A percentile compares a stretch with the other conserved stretches of the same genome.
Conservation (phyloP, 106 monocot genomes). For the Agapanthus africanus region DNA sequence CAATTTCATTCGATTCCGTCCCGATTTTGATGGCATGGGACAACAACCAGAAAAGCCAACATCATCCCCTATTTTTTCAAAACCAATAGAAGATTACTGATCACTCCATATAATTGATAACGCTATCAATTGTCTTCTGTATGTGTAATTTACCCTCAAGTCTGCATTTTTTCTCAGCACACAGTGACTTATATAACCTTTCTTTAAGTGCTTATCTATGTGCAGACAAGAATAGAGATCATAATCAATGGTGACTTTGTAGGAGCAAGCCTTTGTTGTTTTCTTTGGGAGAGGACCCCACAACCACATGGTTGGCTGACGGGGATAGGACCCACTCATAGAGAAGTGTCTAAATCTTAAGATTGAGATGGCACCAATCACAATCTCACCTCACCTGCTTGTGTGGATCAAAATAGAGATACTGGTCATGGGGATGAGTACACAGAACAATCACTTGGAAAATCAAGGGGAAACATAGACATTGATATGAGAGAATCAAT, state of each 20-base stretch:
- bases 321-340: not conserved
- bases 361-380: not conserved
- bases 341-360: conserved; percentile 1
- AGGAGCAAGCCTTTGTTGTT: not conserved
- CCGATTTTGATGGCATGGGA: too few species aligned
- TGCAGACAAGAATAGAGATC: conserved; percentile 4
- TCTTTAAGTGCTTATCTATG: conserved; percentile 1
- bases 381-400: not conserved
- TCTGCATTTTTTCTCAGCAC: too few species aligned
- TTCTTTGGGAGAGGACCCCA: not conserved
- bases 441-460: not conserved
- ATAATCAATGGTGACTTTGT: conserved; percentile 1
- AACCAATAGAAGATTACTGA: too few species aligned
- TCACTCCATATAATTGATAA: too few species aligned
- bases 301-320: conserved; percentile 6
- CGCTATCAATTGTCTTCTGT: too few species aligned
- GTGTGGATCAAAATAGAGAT: not conserved
- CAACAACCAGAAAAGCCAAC: too few species aligned
- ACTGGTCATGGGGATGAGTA: not conserved
- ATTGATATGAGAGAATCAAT: not conserved
- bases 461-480: not conserved
- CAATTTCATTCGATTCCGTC: too few species aligned
- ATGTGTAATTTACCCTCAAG: too few species aligned
- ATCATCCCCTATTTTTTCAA: too few species aligned
- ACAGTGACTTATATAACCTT: not conserved